Evolutionary conservation across 192 early-diverging fungal species (phyloP).

Genomic region (Spizellomyces sp.): DNA sequence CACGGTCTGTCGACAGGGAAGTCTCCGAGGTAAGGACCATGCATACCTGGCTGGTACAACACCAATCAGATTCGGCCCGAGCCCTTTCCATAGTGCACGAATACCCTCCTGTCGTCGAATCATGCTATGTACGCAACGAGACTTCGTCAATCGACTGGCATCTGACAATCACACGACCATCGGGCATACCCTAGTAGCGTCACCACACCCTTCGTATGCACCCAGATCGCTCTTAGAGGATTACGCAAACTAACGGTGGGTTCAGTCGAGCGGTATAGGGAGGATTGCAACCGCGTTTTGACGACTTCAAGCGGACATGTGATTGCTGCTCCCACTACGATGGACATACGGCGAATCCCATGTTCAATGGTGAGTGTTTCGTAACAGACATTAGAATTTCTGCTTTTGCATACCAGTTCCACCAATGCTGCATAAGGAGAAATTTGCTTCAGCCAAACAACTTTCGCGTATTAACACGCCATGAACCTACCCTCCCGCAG

Average conservation of each 20-base stretch:
- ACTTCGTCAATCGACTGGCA: background rate
- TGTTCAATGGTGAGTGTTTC: too few relatives aligned
- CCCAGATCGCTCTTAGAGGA: slow-evolving; percentile 19
- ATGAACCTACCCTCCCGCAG: slow-evolving; percentile 38
- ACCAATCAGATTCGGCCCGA: slow-evolving; percentile 90
- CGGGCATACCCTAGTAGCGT: slow-evolving; percentile 33
- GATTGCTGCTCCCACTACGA: slow-evolving; percentile 78
- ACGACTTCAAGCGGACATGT: slow-evolving; percentile 95
- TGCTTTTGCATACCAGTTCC: slow-evolving; percentile 20
- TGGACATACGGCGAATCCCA: background rate
- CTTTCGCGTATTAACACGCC: background rate
- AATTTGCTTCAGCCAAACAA: slow-evolving; percentile 1
- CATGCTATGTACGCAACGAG: slow-evolving; percentile 36
- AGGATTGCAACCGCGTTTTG: slow-evolving; percentile 86
- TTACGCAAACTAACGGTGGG: slow-evolving; percentile 27
- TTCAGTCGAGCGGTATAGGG: slow-evolving; percentile 30
- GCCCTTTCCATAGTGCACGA: slow-evolving; percentile 87
- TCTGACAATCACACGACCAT: background rate
- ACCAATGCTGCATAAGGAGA: slow-evolving; percentile 8
- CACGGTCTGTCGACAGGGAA: background rate
- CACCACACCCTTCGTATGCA: slow-evolving; percentile 36
- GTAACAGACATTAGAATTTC: background rate
- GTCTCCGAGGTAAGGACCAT: background rate
- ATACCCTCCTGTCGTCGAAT: slow-evolving; percentile 78
- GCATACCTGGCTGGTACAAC: slow-evolving; percentile 88